Evolutionary conservation across 345 rosid genomes (phyloP).

Genomic region (Aquilaria malaccensis): DNA sequence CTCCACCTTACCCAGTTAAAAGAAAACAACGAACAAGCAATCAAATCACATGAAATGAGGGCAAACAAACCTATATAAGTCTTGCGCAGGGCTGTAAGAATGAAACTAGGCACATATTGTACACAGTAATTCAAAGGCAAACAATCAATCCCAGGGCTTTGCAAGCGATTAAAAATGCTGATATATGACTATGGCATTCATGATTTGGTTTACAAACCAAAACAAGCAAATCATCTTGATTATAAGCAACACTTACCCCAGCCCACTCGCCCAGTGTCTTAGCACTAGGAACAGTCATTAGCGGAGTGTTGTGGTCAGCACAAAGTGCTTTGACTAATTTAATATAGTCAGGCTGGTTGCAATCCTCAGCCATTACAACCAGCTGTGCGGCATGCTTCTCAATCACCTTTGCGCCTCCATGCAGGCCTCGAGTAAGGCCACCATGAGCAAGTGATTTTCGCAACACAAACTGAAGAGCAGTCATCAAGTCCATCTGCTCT

Average conservation of each 20-base stretch:
- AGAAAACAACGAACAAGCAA: too few relatives aligned
- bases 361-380: conserved; percentile 71
- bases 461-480: conserved; percentile 58
- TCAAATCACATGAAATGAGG: too few relatives aligned
- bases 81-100: too few relatives aligned
- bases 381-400: conserved; percentile 72
- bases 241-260: conserved; percentile 46
- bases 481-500: conserved; percentile 73
- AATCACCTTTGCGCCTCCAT: conserved; percentile 65
- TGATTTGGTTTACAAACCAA: too few relatives aligned
- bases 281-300: conserved; percentile 56
- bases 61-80: too few relatives aligned
- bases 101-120: too few relatives aligned
- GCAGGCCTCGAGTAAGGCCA: conserved; percentile 61
- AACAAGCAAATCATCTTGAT: too few relatives aligned
- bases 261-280: conserved; percentile 89
- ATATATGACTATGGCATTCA: too few relatives aligned
- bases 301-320: conserved; percentile 54
- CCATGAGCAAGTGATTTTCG: conserved; percentile 63
- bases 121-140: too few relatives aligned
- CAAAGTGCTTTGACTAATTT: conserved; percentile 70
- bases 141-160: too few relatives aligned
- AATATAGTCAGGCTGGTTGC: conserved; percentile 68
- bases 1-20: too few relatives aligned
- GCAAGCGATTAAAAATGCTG: too few relatives aligned